Conservation (phyloP, 192 early-diverging fungal species). For the Backusella australiensis region DNA sequence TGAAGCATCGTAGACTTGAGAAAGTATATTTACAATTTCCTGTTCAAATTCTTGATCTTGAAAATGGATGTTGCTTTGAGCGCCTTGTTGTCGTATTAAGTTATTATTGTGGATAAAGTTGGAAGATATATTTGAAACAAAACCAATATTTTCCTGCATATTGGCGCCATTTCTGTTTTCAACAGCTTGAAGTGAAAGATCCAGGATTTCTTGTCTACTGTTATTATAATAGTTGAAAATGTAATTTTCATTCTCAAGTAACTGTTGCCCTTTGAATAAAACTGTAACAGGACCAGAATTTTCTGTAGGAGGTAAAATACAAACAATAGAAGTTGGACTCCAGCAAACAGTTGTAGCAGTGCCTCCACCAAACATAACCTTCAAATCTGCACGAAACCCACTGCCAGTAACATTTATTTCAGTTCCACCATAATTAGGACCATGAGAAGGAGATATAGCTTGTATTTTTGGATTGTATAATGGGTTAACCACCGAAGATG, state of each 20-base stretch:
- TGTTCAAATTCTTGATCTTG: neutral
- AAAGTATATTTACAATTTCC: neutral
- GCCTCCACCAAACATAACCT: slow-evolving; percentile 66
- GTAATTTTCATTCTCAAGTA: slow-evolving; percentile 17
- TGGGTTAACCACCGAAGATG: neutral
- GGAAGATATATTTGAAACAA: slow-evolving; percentile 60
- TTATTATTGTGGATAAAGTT: neutral
- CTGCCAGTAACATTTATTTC: slow-evolving; percentile 80
- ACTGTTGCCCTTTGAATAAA: slow-evolving; percentile 42
- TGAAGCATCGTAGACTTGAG: neutral
- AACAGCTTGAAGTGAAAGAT: slow-evolving; percentile 81
- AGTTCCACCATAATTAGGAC: slow-evolving; percentile 80
- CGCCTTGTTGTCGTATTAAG: neutral
- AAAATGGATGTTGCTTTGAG: neutral
- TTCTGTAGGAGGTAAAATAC: slow-evolving; percentile 73
- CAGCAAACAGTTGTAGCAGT: slow-evolving; percentile 74
- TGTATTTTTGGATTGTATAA: slow-evolving; percentile 43
- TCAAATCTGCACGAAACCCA: slow-evolving; percentile 73
- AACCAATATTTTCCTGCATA: slow-evolving; percentile 65
- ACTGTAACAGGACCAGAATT: slow-evolving; percentile 68
- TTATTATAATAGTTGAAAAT: slow-evolving; percentile 44
- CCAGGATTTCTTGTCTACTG: slow-evolving; percentile 79
- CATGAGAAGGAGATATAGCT: slow-evolving; percentile 75
- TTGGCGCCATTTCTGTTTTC: slow-evolving; percentile 78
- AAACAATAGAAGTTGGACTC: slow-evolving; percentile 75